phyloP scores from a whole-genome alignment of 1,284 basidiomycete genomes.

The Naganishia liquefaciens region DNA sequence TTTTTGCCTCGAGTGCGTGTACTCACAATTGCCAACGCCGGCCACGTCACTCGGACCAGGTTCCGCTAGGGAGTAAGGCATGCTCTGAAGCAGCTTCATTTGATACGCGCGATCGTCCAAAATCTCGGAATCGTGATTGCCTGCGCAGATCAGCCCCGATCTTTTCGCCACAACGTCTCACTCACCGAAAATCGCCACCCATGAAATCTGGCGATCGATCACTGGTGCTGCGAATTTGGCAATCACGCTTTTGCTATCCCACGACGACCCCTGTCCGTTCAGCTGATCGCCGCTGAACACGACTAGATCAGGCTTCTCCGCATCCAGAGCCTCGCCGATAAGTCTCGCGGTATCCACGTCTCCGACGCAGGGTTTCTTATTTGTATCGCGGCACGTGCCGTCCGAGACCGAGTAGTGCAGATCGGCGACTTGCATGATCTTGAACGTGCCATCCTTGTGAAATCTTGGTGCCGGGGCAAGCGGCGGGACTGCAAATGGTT shows the following conservation, averaged over 20 bases:
- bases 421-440: constrained; percentile 85
- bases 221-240: constrained; percentile 81
- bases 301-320: constrained; percentile 84
- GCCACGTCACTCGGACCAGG: constrained; percentile 77
- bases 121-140: constrained; percentile 84
- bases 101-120: constrained; percentile 64
- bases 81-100: constrained; percentile 67
- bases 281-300: constrained; percentile 80
- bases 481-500: constrained; percentile 61
- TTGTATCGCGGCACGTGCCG: constrained; percentile 70
- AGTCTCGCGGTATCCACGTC: constrained; percentile 74
- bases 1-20: background rate
- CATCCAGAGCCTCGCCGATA: constrained; percentile 69
- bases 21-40: constrained; percentile 77
- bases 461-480: constrained; percentile 74
- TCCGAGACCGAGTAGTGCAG: constrained; percentile 77
- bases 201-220: constrained; percentile 74
- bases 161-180: background rate
- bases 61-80: constrained; percentile 82
- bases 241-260: constrained; percentile 80
- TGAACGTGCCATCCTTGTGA: constrained; percentile 76
- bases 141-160: constrained; percentile 29
- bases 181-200: constrained; percentile 77
- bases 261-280: constrained; percentile 82
- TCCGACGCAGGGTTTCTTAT: constrained; percentile 57